phyloP scores from a whole-genome alignment of 352 stramenopile species.

The Phytopythium delawarense region DNA sequence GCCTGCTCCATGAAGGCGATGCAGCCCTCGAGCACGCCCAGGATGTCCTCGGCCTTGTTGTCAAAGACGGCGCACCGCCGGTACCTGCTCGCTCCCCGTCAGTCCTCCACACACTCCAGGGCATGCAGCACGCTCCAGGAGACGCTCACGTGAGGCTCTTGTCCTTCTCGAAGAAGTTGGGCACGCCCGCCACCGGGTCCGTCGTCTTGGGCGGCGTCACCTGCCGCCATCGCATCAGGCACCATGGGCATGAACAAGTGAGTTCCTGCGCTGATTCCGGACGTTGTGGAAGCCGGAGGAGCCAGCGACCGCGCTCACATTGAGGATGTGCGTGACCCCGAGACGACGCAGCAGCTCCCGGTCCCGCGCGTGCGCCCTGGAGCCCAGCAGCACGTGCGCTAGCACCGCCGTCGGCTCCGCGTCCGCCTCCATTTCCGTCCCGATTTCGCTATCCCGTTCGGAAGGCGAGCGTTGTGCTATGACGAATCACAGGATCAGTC shows the following conservation, averaged over 20 bases:
- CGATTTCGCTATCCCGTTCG: too few relatives aligned
- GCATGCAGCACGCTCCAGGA: not conserved
- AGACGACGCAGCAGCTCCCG: constrained; percentile 50
- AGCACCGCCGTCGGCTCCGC: constrained; percentile 52
- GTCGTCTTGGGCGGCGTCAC: constrained; percentile 73
- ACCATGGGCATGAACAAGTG: not conserved
- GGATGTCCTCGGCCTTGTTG: constrained; percentile 89
- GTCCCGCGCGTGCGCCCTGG: constrained; percentile 59
- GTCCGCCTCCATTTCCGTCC: constrained; percentile 13
- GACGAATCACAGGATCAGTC: too few relatives aligned
- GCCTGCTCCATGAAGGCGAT: constrained; percentile 90
- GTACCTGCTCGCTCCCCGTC: constrained; percentile 33
- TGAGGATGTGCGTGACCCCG: constrained; percentile 80
- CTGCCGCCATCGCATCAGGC: constrained; percentile 19
- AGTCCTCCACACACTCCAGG: not conserved
- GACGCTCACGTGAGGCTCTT: constrained; percentile 43
- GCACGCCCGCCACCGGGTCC: constrained; percentile 81
- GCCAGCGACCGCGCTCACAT: constrained; percentile 29
- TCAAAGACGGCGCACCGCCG: constrained; percentile 85
- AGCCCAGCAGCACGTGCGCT: constrained; percentile 71
- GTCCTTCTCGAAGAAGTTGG: constrained; percentile 92
- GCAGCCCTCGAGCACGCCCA: constrained; percentile 70
- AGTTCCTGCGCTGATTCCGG: not conserved
- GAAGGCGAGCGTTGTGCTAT: too few relatives aligned
- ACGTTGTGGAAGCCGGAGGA: not conserved